A percentile compares a stretch with the other conserved stretches of the same genome.
Evolutionary conservation across 768 basidiomycete genomes (phyloP).

Genomic region (Xerocomus potaroensis): DNA sequence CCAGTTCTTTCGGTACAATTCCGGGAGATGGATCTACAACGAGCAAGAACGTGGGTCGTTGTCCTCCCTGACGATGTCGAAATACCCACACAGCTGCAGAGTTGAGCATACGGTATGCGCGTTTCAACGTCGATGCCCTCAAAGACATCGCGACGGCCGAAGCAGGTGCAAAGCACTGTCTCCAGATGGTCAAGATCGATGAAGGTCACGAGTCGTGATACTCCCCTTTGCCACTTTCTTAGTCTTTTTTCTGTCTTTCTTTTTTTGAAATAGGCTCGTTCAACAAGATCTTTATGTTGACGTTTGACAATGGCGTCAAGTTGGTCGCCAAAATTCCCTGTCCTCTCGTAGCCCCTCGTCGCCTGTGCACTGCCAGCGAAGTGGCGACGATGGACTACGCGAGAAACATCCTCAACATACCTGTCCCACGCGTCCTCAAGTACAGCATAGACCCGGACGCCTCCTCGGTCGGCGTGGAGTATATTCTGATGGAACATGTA

Average conservation of each 20-base stretch:
- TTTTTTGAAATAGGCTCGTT: conserved; percentile 2
- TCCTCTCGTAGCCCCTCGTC: conserved; percentile 25
- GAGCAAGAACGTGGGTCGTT: conserved; percentile 2
- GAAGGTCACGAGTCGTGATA: conserved; percentile 2
- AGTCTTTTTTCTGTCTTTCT: not conserved
- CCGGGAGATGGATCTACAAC: conserved; percentile 9
- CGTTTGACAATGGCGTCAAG: conserved; percentile 10
- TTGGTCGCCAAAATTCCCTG: conserved; percentile 15
- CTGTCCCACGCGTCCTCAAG: not conserved
- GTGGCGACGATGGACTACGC: not conserved
- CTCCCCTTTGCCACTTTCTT: not conserved
- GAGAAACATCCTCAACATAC: not conserved
- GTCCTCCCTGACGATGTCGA: too few species aligned
- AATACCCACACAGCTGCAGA: not conserved
- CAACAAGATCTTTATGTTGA: conserved; percentile 14
- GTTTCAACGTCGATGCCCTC: not conserved
- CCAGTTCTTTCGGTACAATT: conserved; percentile 1
- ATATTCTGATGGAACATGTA: not conserved
- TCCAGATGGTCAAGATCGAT: conserved; percentile 13
- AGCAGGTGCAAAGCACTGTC: conserved; percentile 13
- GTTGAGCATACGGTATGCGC: not conserved
- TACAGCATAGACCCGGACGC: not conserved
- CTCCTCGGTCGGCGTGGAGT: not conserved
- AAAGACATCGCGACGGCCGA: conserved; percentile 11
- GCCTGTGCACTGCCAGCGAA: conserved; percentile 25